Evolutionary conservation across 768 basidiomycete species (phyloP).

Genomic region (Termitomyces sp.): DNA sequence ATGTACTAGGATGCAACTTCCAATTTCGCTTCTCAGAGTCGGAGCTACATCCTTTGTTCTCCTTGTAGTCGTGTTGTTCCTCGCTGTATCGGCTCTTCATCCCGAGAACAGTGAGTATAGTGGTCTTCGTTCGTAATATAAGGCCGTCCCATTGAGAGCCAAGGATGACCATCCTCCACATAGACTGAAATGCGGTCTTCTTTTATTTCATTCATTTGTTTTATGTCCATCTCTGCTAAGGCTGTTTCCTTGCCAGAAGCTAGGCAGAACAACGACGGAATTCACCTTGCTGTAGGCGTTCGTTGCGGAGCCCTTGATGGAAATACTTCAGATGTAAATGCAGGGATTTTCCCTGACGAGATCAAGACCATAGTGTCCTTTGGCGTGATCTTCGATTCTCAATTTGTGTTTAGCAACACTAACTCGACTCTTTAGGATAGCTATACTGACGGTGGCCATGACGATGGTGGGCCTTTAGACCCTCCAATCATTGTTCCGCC

Average conservation of each 20-base stretch:
- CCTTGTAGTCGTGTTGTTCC: neutral
- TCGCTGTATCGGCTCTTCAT: neutral
- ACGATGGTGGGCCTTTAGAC: slow-evolving; percentile 40
- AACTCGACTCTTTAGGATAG: slow-evolving; percentile 33
- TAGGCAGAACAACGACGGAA: slow-evolving; percentile 18
- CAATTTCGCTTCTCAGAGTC: neutral
- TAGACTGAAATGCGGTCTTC: neutral
- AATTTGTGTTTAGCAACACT: neutral
- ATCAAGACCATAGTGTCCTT: slow-evolving; percentile 49
- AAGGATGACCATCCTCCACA: neutral
- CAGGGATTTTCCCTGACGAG: slow-evolving; percentile 30
- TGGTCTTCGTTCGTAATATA: neutral
- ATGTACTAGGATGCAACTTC: neutral
- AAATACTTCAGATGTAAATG: slow-evolving; percentile 40
- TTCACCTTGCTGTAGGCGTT: slow-evolving; percentile 43
- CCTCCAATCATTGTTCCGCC: slow-evolving; percentile 40
- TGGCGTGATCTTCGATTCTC: slow-evolving; percentile 25
- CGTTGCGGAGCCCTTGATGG: slow-evolving; percentile 36
- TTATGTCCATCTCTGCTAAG: neutral
- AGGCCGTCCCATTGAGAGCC: neutral
- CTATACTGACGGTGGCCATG: slow-evolving; percentile 45
- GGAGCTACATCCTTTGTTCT: neutral
- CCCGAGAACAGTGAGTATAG: neutral
- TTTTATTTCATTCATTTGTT: neutral
- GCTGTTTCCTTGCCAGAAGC: neutral